These are phyloP conservation scores for Termitomyces bulborhizus DNA, from an alignment of 768 basidiomycete genomes.

Conservation along the genomic window DNA sequence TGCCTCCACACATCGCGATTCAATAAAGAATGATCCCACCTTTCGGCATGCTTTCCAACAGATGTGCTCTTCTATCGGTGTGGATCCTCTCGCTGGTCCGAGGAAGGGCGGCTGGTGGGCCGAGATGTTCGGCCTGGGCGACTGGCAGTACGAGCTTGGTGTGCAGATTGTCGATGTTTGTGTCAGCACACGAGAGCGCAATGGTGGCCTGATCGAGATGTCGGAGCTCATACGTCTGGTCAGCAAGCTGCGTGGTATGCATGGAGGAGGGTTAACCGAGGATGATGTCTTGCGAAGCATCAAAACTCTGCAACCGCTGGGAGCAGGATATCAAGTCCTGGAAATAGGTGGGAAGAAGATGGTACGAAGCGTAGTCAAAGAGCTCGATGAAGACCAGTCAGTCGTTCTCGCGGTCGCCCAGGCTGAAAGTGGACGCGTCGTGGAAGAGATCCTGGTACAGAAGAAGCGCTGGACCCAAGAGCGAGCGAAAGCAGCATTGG, in stretches of 20 bases:
- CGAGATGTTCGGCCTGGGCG: constrained; percentile 79
- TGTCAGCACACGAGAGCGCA: constrained; percentile 79
- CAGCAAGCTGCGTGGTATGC: constrained; percentile 65
- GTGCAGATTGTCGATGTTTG: constrained; percentile 94
- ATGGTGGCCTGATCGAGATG: constrained; percentile 91
- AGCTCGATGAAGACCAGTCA: constrained; percentile 87
- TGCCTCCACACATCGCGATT: constrained; percentile 74
- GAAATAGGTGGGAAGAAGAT: constrained; percentile 70
- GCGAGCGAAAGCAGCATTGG: constrained; percentile 69
- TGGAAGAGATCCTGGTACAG: constrained; percentile 52
- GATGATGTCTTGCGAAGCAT: constrained; percentile 83
- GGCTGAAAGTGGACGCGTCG: constrained; percentile 62
- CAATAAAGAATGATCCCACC: constrained; percentile 76
- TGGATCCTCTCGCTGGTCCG: constrained; percentile 89
- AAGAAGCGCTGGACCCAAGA: constrained; percentile 74
- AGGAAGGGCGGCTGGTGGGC: constrained; percentile 89
- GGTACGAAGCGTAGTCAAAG: constrained; percentile 85
- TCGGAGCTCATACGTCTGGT: constrained; percentile 78
- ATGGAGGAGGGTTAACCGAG: constrained; percentile 68
- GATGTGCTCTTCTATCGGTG: constrained; percentile 93
- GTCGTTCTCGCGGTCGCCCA: constrained; percentile 73
- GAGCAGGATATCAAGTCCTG: constrained; percentile 87
- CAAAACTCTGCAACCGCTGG: constrained; percentile 80
- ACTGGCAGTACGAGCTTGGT: constrained; percentile 95
- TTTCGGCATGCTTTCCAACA: constrained; percentile 92